Base-by-base conservation (phyloP, 345 rosid species). In the Firmiana major region DNA sequence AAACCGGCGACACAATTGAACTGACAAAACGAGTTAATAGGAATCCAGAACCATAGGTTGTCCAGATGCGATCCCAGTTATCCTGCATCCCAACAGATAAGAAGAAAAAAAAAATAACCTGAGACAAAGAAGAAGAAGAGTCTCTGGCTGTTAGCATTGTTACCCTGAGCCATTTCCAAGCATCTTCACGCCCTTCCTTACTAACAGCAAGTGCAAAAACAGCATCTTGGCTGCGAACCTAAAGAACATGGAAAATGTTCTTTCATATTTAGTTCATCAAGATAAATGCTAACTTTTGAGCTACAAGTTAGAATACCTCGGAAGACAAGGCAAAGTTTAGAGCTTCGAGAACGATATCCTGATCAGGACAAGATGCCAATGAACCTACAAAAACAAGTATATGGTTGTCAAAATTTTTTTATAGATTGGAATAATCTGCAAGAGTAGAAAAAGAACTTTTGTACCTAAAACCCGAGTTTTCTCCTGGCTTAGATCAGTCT, bases 191-290 rank as follows among this genome's bases (percentile, higher is more conserved):
- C 57, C 98, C 98, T 92, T 93, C 94, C 77, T 82, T 82, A 60
- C 89, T 81, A 75, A 92, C 91, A 65, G 87, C 82, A 40, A 96
- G 90, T 68, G 93, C 98, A 82, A 67, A 86, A 48, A 89, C 80
- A 55, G 90, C 97, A 84, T 93, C 97, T 87, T 96, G 99, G 80
- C 82, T 87, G 24, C 98, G 97, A 58, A 93, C 99, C 99, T 96
- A 59, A 19, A 34, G 74, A 55, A 11, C 63, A 74, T 36, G 21
- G 69, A 79, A 16, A 42, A 78, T 42, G 19, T 1, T 69, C 19
- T 4, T 11, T 43, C 51, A 57, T 63, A 28, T 55, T 60, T 48
- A 40, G 16, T 67, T 74, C 31, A n/a, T n/a, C 11, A 36, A 60
- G n/a, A 28, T 0, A 31, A 21, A 73, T n/a, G 38, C 0, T 19